These are phyloP conservation scores for Talaromyces ruber DNA, from an alignment of 495 filamentous ascomycete genomes.

Conservation along the genomic window DNA sequence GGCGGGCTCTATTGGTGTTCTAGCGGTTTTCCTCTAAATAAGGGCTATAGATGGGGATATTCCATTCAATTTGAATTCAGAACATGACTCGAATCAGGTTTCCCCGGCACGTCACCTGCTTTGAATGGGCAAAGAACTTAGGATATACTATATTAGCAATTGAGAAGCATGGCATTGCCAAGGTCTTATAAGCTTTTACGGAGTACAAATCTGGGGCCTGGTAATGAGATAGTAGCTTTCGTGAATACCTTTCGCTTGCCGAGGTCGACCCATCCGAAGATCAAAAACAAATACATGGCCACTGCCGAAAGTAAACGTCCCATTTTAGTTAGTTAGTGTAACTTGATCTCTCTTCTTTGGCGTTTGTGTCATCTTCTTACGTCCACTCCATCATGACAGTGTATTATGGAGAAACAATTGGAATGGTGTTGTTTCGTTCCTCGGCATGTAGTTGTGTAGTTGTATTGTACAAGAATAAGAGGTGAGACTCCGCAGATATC, in stretches of 20 bases:
- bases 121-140: background rate
- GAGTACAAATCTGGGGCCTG: background rate
- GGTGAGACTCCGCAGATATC: too few relatives aligned
- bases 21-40: background rate
- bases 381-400: too few relatives aligned
- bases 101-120: background rate
- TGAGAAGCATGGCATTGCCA: background rate
- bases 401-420: too few relatives aligned
- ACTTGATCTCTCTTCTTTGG: too few relatives aligned
- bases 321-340: background rate
- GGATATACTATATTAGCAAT: background rate
- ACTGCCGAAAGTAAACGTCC: background rate
- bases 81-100: background rate
- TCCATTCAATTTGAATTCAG: background rate
- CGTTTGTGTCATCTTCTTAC: too few relatives aligned
- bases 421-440: too few relatives aligned
- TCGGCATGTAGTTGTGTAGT: too few relatives aligned
- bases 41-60: background rate
- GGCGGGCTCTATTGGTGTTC: background rate
- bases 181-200: background rate
- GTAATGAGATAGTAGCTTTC: background rate
- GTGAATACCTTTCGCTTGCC: background rate
- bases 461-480: too few relatives aligned
- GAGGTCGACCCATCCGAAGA: background rate
- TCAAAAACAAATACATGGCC: background rate